These are phyloP conservation scores for Monilinia aucupariae DNA, from an alignment of 2,329 filamentous ascomycete species.

Conservation along the genomic window DNA sequence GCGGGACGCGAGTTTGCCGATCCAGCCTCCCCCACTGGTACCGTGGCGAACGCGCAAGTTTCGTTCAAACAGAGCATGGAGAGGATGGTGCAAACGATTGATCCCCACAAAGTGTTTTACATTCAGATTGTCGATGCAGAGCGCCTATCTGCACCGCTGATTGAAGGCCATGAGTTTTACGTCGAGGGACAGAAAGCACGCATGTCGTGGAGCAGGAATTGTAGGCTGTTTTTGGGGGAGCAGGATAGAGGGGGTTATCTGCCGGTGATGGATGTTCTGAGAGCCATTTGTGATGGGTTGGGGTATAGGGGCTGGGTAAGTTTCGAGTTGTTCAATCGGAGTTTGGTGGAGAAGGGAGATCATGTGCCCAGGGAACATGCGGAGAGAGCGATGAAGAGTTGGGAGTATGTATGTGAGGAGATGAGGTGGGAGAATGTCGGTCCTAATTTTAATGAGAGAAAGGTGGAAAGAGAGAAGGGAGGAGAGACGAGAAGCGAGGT, in stretches of 20 bases:
- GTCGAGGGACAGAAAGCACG: conserved; percentile 51
- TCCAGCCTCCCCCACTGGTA: conserved; percentile 43
- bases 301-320: conserved; percentile 55
- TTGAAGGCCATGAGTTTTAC: conserved; percentile 53
- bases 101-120: conserved; percentile 53
- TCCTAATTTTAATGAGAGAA: neutral
- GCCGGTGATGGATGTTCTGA: conserved; percentile 48
- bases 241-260: conserved; percentile 53
- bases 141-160: conserved; percentile 51
- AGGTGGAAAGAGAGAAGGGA: neutral
- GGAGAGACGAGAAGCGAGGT: neutral
- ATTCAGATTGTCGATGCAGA: conserved; percentile 74
- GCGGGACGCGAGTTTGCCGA: conserved; percentile 67
- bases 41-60: conserved; percentile 31
- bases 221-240: conserved; percentile 51
- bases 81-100: conserved; percentile 26
- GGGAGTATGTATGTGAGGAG: conserved; percentile 32
- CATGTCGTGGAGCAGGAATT: conserved; percentile 78
- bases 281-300: conserved; percentile 48
- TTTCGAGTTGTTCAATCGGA: conserved; percentile 50
- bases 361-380: conserved; percentile 49
- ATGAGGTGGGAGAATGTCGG: conserved; percentile 11
- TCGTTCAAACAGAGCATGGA: conserved; percentile 41
- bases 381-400: conserved; percentile 44
- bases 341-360: conserved; percentile 38